Evolutionary conservation across 176 grass and related monocot genomes (phyloP), one percentile per base, ranked within the genome.

Genomic region (Zea mays): DNA sequence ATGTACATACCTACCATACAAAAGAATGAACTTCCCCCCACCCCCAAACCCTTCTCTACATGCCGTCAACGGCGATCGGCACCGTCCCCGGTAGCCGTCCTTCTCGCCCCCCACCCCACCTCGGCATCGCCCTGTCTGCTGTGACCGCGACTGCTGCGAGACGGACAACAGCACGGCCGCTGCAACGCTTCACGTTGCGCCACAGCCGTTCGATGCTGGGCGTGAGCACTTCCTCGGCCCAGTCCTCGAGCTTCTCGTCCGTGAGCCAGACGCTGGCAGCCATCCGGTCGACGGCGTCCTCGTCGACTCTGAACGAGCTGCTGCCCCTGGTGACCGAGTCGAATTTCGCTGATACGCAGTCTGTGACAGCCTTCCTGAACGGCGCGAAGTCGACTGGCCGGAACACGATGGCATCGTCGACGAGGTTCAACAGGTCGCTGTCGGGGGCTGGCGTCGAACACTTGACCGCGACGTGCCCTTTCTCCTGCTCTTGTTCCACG

Each of bases 1-100:
- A 97, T 97, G 79, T 92, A 98, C 91, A 92, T 94, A 86, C 84
- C 86, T 88, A 84, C 77, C 76, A 55, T 82, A 80, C 84, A 86
- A 86, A 87, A 89, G 79, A 92, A 86, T 86, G 89, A 84, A 67
- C 82, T 77, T 44, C 54, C 55, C 48, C 78, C 79, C 71, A 85
- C 55, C 48, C 78, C 79, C 71, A 85, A 84, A 51, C 20, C 50
- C 75, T 13, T 75, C 67, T 87, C 86, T 92, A 88, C 74, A 81
- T 75, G 50, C 83, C 85, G 72, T 92, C 85, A 12, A 96, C 85
- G 55, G 83, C 75, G 5, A 96, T 80, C 0, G 86, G 82, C 70
- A 99, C 92, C 2, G 61, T 69, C 12, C 27, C 71, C 0, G 92
- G 92, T 45, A 96, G 59, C 65, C 27, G 27, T 27, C 88, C 88